These are phyloP conservation scores for Podospora tetraspora DNA, from an alignment of 495 filamentous ascomycete species.

Conservation along the genomic window DNA sequence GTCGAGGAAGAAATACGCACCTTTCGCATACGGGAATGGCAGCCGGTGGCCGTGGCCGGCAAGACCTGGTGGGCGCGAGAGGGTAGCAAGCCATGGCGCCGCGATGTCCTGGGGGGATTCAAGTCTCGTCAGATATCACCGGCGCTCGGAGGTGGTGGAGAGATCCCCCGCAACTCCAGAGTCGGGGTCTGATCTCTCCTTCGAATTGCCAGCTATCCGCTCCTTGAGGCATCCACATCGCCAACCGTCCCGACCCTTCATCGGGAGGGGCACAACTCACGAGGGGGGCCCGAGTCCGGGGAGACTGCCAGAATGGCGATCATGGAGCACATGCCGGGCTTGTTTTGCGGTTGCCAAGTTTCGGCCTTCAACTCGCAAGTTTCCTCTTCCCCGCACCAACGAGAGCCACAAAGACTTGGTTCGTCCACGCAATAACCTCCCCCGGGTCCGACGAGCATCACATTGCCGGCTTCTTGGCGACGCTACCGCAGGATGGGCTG, in stretches of 20 bases:
- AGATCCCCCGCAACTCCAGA: background rate
- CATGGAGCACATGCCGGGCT: slow-evolving; percentile 2
- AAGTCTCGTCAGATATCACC: background rate
- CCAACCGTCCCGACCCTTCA: background rate
- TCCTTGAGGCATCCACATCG: background rate
- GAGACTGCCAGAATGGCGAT: background rate
- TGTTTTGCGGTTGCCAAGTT: background rate
- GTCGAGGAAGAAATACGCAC: background rate
- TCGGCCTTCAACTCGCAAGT: background rate
- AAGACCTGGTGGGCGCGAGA: too few relatives aligned
- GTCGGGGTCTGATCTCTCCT: background rate
- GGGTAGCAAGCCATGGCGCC: too few relatives aligned
- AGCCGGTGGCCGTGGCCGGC: background rate
- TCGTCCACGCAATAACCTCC: background rate
- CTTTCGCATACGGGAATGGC: background rate
- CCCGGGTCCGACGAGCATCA: background rate
- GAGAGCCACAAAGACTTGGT: background rate
- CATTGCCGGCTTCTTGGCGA: background rate
- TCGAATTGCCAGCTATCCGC: background rate
- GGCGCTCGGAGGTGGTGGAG: background rate
- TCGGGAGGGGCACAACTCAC: background rate
- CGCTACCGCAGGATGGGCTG: background rate
- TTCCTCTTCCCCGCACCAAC: background rate
- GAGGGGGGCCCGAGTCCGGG: background rate
- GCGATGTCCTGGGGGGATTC: background rate